These are phyloP conservation scores for Mariannaea sp. DNA, from an alignment of 2,329 filamentous ascomycete genomes.

Conservation along the genomic window DNA sequence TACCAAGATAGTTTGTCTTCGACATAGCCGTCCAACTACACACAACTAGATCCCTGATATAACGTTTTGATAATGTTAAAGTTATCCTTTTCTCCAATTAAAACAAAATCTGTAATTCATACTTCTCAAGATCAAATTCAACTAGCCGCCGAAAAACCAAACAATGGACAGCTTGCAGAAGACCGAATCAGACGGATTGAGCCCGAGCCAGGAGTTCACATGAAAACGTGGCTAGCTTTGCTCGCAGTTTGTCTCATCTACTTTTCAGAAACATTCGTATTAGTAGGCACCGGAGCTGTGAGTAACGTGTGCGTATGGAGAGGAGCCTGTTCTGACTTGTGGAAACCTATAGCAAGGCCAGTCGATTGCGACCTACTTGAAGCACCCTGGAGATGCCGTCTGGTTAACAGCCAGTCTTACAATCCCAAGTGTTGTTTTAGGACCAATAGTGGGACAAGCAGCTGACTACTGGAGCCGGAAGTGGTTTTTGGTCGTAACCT, in stretches of 20 bases:
- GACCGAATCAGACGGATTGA: constrained; percentile 3
- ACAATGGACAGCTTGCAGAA: not conserved
- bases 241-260: constrained; percentile 23
- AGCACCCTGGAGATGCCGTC: constrained; percentile 14
- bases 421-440: constrained; percentile 23
- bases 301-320: not conserved
- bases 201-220: constrained; percentile 9
- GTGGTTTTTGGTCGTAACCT: constrained; percentile 17
- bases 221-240: constrained; percentile 18
- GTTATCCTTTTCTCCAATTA: not conserved
- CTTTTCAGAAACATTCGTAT: constrained; percentile 21
- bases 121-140: not conserved
- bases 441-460: constrained; percentile 18
- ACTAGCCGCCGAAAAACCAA: not conserved
- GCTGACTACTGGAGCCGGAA: constrained; percentile 18
- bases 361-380: constrained; percentile 13
- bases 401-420: constrained; percentile 22
- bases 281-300: constrained; percentile 22
- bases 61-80: not conserved
- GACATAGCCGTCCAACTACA: not conserved
- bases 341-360: constrained; percentile 15
- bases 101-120: not conserved
- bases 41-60: not conserved
- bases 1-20: no score
- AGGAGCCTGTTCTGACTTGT: not conserved